Evolutionary conservation across 1,284 basidiomycete genomes (phyloP), one percentile per base, ranked within the genome.

Genomic region (Takashimella koratensis): DNA sequence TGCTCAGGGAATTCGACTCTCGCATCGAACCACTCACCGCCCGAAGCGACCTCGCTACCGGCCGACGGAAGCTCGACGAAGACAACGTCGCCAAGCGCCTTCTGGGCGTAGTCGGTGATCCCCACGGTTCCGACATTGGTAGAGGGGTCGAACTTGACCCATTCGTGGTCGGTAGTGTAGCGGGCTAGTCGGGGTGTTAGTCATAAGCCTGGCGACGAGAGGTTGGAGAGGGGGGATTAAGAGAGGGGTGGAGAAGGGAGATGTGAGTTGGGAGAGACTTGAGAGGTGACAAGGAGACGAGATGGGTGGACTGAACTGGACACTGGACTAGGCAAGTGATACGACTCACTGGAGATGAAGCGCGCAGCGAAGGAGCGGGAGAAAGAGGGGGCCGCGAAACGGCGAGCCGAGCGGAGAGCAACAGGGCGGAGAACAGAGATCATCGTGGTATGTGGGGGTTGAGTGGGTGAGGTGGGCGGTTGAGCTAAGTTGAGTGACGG

Each of bases 81-180:
- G 47, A 98, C 95, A 53, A 98, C 92, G 75, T 99, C 96, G 23
- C 95, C 96, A 3, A 99, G 82, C 48, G 87, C 86, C 53, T 86
- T 84, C 75, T 98, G 93, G 3, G 95, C 95, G 73, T 97, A 90
- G 74, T 97, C 82, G 20, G 96, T 98, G 73, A 99, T 93, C 43
- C 86, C 85, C 43, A 98, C 81, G 6, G 83, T 87, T 42, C 92
- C 96, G 48, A 93, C 67, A 54, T 87, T 86, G 43, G 87, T 89
- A 46, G 78, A 74, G 57, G 88, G 83, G 74, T 98, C 93, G 73
- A 85, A 90, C 30, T 81, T 76, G 56, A 98, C 83, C 68, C 86
- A 85, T 79, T 99, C 95, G 77, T 99, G 96, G 63, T 97, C 94
- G 54, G 79, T 78, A 2, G 94, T 93, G 79, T 86, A 97, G 64